phyloP scores from a whole-genome alignment of 2,329 filamentous ascomycete genomes.

The Cryphonectria carpinicola region DNA sequence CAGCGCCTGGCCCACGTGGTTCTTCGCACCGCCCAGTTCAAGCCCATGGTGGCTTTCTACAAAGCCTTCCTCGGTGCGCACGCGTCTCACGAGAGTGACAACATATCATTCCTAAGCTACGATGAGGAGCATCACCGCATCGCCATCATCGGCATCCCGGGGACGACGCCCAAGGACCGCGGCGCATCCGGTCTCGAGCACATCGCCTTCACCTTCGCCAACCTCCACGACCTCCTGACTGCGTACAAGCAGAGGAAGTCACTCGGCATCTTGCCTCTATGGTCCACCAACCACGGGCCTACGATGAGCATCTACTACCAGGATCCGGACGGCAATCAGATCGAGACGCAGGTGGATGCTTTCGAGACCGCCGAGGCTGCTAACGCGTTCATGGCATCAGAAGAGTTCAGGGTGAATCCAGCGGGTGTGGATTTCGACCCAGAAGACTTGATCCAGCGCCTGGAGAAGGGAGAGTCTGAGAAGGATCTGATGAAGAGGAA shows the following conservation, averaged over 20 bases:
- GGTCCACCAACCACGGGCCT: slow-evolving; percentile 52
- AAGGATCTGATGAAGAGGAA: slow-evolving; percentile 12
- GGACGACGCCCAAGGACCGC: slow-evolving; percentile 31
- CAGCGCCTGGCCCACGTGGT: slow-evolving; percentile 26
- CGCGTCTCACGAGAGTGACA: slow-evolving; percentile 34
- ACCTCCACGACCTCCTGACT: slow-evolving; percentile 40
- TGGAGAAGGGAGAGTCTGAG: slow-evolving; percentile 9
- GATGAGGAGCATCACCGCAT: slow-evolving; percentile 54
- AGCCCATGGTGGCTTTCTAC: slow-evolving; percentile 43
- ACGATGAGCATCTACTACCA: slow-evolving; percentile 53
- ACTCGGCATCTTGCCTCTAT: slow-evolving; percentile 43
- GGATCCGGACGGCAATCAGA: slow-evolving; percentile 52
- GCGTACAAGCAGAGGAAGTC: slow-evolving; percentile 44
- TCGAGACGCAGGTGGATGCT: slow-evolving; percentile 53
- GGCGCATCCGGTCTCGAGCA: slow-evolving; percentile 43
- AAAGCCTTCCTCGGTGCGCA: slow-evolving; percentile 42
- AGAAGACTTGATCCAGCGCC: slow-evolving; percentile 23
- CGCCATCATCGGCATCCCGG: slow-evolving; percentile 41
- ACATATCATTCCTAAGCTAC: slow-evolving; percentile 45
- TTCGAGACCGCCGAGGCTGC: slow-evolving; percentile 44
- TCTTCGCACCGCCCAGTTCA: slow-evolving; percentile 21
- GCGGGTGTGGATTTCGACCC: slow-evolving; percentile 28
- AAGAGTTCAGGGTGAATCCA: slow-evolving; percentile 46
- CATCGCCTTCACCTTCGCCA: slow-evolving; percentile 46
- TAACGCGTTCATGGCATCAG: slow-evolving; percentile 42